Evolutionary conservation across 2,329 filamentous ascomycete species (phyloP).

Genomic region (Byssothecium circinans): DNA sequence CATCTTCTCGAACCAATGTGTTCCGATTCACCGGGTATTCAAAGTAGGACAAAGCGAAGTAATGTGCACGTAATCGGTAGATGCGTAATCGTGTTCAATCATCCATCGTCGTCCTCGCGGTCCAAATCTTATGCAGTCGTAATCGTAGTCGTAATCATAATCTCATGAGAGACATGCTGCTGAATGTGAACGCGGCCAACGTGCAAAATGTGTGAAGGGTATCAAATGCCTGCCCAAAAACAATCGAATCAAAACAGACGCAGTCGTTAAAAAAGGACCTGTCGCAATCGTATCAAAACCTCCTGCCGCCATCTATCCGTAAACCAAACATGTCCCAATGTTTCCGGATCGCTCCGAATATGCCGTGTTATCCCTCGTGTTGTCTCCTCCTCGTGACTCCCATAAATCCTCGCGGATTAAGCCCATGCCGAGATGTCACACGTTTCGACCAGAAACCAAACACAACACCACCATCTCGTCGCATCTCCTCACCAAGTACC

Average conservation of each 20-base stretch:
- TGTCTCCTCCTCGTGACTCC: neutral
- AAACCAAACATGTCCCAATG: neutral
- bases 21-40: no score
- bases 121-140: constrained; percentile 10
- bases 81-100: no score
- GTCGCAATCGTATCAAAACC: neutral
- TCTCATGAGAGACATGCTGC: neutral
- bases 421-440: constrained; percentile 7
- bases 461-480: neutral
- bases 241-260: neutral
- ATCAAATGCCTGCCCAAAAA: constrained; percentile 36
- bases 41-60: no score
- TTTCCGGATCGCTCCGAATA: neutral
- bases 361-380: neutral
- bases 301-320: neutral
- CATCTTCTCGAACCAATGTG: no score
- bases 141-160: neutral
- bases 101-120: neutral
- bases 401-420: neutral
- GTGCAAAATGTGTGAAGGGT: constrained; percentile 22
- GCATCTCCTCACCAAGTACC: constrained; percentile 4
- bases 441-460: constrained; percentile 19
- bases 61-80: no score
- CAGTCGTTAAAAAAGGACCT: neutral
- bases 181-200: constrained; percentile 14